Conservation (phyloP, 2,329 filamentous ascomycete genomes). For the Apiospora hydei region DNA sequence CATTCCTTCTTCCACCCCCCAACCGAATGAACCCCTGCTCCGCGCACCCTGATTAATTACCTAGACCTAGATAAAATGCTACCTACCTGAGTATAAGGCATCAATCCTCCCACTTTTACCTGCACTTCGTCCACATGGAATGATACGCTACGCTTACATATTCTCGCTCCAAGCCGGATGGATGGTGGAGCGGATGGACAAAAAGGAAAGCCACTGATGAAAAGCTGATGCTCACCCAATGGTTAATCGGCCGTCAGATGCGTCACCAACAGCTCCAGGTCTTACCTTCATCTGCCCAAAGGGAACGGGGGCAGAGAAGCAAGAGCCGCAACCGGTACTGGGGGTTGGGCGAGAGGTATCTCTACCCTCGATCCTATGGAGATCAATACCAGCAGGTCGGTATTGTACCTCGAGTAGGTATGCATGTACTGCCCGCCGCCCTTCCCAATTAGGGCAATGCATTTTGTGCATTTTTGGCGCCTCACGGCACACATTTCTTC, state of each 20-base stretch:
- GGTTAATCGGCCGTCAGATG: background rate
- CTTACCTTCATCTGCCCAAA: background rate
- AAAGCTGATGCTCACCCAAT: background rate
- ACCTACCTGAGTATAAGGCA: background rate
- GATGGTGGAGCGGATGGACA: background rate
- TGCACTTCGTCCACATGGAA: background rate
- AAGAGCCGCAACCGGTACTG: background rate
- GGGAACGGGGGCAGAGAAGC: background rate
- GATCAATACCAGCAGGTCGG: background rate
- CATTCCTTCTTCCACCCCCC: background rate
- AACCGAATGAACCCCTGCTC: background rate
- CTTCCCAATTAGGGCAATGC: background rate
- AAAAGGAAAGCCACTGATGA: background rate
- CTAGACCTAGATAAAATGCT: background rate
- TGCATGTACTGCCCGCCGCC: background rate
- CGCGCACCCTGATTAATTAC: background rate
- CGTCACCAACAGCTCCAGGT: background rate
- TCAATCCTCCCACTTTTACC: background rate
- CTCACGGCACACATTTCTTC: background rate
- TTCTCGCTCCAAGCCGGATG: background rate
- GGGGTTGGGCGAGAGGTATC: background rate
- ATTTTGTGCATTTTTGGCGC: background rate
- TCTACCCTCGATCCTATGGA: background rate
- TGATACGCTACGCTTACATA: background rate
- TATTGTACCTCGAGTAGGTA: background rate